Percentiles rank a stretch among this genome's conserved stretches.
Conservation (phyloP, 1,284 basidiomycete genomes). For the Puccinia coronata region DNA sequence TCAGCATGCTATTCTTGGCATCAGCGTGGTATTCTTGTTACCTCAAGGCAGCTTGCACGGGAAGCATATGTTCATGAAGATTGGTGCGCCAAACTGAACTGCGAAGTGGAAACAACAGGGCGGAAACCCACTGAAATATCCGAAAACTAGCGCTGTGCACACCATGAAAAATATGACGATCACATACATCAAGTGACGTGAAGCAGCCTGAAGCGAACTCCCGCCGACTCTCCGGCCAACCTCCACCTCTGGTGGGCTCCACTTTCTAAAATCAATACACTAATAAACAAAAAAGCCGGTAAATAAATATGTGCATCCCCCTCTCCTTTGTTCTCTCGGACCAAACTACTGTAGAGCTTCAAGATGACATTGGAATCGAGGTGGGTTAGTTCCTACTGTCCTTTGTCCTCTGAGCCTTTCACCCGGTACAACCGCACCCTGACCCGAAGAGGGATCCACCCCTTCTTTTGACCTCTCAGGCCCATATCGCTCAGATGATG, state of each 20-base stretch:
- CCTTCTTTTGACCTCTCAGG: too few species aligned
- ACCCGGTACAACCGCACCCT: too few species aligned
- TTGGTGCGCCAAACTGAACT: constrained; percentile 36
- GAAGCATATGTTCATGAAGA: constrained; percentile 18
- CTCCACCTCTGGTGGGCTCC: not conserved
- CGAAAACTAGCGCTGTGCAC: constrained; percentile 22
- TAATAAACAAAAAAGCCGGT: not conserved
- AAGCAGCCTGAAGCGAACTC: not conserved
- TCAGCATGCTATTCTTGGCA: constrained; percentile 10
- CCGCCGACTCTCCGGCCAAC: not conserved
- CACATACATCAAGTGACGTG: not conserved
- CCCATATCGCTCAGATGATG: too few species aligned
- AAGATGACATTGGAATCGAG: not conserved
- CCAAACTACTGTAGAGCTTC: not conserved
- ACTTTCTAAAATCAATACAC: not conserved
- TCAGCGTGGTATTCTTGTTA: constrained; percentile 9
- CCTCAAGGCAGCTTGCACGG: constrained; percentile 6
- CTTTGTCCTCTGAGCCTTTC: not conserved
- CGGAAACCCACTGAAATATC: constrained; percentile 30
- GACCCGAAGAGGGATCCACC: not conserved
- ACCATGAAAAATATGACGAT: not conserved
- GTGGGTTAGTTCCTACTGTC: not conserved
- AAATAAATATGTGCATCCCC: not conserved
- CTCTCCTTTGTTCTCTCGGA: not conserved
- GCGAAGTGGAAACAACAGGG: constrained; percentile 1